Evolutionary conservation across 176 grass and related monocot species (phyloP).

Genomic region (Dactylis glomerata): DNA sequence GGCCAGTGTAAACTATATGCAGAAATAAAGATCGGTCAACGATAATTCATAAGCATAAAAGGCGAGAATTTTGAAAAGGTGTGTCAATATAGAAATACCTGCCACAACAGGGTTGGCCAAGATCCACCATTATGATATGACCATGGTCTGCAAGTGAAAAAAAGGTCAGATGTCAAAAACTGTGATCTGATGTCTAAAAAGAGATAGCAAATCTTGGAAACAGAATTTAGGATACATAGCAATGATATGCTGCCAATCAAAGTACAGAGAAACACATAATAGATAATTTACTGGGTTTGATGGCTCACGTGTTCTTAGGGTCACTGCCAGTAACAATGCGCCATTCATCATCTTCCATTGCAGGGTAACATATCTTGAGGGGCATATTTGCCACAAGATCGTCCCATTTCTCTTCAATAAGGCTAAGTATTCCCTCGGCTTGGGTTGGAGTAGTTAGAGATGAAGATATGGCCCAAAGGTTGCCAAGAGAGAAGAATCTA

Average conservation of each 20-base stretch:
- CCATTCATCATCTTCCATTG: conserved; percentile 84
- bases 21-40: conserved; percentile 7
- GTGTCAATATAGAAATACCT: conserved; percentile 45
- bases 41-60: conserved; percentile 20
- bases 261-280: neutral
- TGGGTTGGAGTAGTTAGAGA: conserved; percentile 79
- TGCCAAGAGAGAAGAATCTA: conserved; percentile 79
- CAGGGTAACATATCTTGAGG: conserved; percentile 74
- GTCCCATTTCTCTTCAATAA: conserved; percentile 90
- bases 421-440: conserved; percentile 75
- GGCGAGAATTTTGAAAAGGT: neutral
- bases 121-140: conserved; percentile 99
- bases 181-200: conserved; percentile 12
- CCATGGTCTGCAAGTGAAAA: conserved; percentile 76
- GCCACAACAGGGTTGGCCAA: conserved; percentile 97
- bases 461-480: conserved; percentile 77
- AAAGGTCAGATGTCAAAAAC: conserved; percentile 24
- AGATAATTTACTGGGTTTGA: neutral
- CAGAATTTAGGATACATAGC: neutral
- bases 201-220: neutral
- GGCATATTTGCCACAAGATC: conserved; percentile 79
- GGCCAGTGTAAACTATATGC: conserved; percentile 83
- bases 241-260: neutral
- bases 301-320: conserved; percentile 82
- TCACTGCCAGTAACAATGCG: conserved; percentile 86